Evolutionary conservation across 257 asterid genomes (phyloP), one percentile per base, ranked within the genome.

Genomic region (Scutellaria minor): DNA sequence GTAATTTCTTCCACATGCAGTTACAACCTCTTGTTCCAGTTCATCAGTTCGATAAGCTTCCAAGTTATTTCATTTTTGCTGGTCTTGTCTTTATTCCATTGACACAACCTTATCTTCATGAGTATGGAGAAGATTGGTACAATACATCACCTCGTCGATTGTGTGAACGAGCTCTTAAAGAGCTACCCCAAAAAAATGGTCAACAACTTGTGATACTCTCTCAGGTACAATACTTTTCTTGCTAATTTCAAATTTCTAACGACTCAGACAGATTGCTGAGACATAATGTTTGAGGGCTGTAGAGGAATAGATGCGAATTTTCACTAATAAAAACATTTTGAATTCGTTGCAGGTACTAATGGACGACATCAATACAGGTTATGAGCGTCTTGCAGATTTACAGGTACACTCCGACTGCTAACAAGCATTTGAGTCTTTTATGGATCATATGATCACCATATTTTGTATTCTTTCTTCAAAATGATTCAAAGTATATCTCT

Each of bases 61-160:
- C 97, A 12, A 89, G 97, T 78, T 94, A 89, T 84, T 89, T 84
- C 85, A 94, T 94, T 77, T 94, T 91, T 75, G 99, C 99, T 57
- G 99, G 99, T 67, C 87, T 94, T 18, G 88, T 94, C 61, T 94
- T 94, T 66, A 60, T 91, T 68, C 99, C 99, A 42, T 73, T 94
- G 76, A 89, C 97, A 27, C 99, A 94, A 75, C 97, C 99, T 12
- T 94, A 83, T 81, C 96, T 94, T 78, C 97, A 91, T 2, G 99
- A 94, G 83, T 94, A 94, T 68, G 99, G 99, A 62, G 99, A 91
- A 73, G 99, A 94, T 76, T 94, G 99, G 99, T 94, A 94, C 78
- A 94, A 91, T 71, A 56, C 96, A 63, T 94, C 97, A 41, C 99
- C 99, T 41, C 96, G 99, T 63, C 85, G 99, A 59, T 84, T 94